Base-by-base conservation (phyloP, 345 rosid species). In the Jatropha curcas region DNA sequence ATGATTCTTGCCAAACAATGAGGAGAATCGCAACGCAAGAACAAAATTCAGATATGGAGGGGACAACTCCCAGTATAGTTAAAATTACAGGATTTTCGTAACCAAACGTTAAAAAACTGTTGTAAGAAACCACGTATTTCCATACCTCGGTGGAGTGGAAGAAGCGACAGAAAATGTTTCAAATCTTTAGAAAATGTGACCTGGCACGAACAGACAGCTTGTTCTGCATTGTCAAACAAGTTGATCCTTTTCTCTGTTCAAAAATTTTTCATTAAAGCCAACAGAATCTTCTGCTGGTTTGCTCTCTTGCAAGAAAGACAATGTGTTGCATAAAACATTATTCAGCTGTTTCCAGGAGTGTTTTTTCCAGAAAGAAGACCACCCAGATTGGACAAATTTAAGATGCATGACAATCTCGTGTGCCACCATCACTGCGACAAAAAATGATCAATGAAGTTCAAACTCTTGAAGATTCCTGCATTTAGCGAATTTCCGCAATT, bases 111-210 rank as follows among this genome's bases (percentile, higher is more conserved):
- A 35, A 31, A 58, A 59, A 13, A 17, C 10, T 16, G 13, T 51
- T 19, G 24, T 31, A 56, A 71, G 62, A 35, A 33, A 35, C 51
- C 34, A n/a, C n/a, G 9, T 7, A 14, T 33, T 27, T 20, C 22
- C 70, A 27, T 83, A 92, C 97, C 94, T 84, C 87, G 86, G 63
- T 48, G 77, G 82, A 72, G 39, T 31, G 76, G 66, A 84, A 82
- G 53, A 86, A 75, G 57, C 68, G 88, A 67, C 75, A 24, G 63
- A 77, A 77, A 82, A 88, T 73, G 83, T 80, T 72, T 74, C 83
- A 86, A 74, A 12, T 74, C 78, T 80, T 84, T 77, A 70, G 77
- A 64, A 50, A 86, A 75, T 50, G n/a, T n/a, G 84, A 79, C 50
- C 71, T 82, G 59, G 86, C 51, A 51, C 56, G 71, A 35, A 30